Evolutionary conservation across 73 alveolate species (phyloP), one percentile per base, ranked within the genome.

Genomic region (Paramecium caudatum): DNA sequence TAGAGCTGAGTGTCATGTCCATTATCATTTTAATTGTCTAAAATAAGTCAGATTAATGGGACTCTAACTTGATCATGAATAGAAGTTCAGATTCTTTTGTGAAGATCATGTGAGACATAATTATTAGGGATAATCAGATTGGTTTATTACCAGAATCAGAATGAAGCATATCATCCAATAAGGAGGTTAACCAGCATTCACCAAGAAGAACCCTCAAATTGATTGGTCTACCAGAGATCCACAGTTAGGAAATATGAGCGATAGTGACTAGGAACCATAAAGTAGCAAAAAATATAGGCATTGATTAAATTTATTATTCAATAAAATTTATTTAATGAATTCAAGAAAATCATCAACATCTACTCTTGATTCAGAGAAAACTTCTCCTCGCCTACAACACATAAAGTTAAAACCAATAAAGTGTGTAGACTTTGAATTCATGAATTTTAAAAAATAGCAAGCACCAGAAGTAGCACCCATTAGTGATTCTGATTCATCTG

Each of bases 141-240:
- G 88, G 88, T 74, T 74, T 7, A 74, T 74, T 39, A 74, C 88
- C 12, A 74, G 88, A 74, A 74, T 74, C 32, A 74, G 88, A 16
- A 74, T 74, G 88, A 74, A 74, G 47, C 88, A 74, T 74, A 74
- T 74, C 55, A 74, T 74, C 8, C 43, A 74, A 74, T 74, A 74
- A 45, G 88, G 88, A 74, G 88, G 88, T 21, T 37, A 74, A 43
- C 88, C 88, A 39, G 88, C 88, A 74, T 74, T 74, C 32, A 74
- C 88, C 43, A 74, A 74, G 39, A 74, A 74, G 88, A 30, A 74
- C 12, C 47, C 43, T 8, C 16, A 74, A 41, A 74, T 74, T 10
- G 83, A 65, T 65, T 65, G 83, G 83, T 65, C 83, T 13, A 65
- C 83, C 0, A 65, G 83, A 65, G 83, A 65, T 65, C 7, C 83